Conservation (phyloP, 2,329 filamentous ascomycete genomes). For the Keithomyces neogunnii region DNA sequence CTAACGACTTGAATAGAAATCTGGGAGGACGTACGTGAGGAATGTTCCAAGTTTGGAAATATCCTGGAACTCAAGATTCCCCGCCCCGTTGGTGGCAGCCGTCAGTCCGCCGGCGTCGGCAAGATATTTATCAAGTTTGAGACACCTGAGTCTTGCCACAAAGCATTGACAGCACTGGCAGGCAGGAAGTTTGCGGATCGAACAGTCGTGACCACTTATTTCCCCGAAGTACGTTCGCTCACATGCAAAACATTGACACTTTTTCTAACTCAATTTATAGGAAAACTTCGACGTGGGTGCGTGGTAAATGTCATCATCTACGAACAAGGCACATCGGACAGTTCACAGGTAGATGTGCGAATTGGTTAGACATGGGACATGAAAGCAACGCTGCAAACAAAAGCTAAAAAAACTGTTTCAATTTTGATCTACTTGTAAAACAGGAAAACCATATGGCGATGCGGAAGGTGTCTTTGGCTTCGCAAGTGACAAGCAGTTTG, state of each 20-base stretch:
- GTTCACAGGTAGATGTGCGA: background rate
- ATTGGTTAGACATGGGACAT: slow-evolving; percentile 8
- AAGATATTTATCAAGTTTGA: slow-evolving; percentile 98
- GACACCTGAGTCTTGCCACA: slow-evolving; percentile 65
- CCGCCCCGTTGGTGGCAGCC: slow-evolving; percentile 71
- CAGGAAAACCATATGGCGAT: slow-evolving; percentile 4
- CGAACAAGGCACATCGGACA: background rate
- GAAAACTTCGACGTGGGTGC: slow-evolving; percentile 92
- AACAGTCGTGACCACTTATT: slow-evolving; percentile 94
- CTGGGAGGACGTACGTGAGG: slow-evolving; percentile 84
- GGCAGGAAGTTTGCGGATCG: slow-evolving; percentile 94
- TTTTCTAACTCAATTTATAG: slow-evolving; percentile 35
- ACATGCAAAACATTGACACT: background rate
- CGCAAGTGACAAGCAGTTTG: background rate
- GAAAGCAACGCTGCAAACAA: slow-evolving; percentile 1
- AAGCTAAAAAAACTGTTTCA: background rate
- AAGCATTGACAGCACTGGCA: slow-evolving; percentile 80
- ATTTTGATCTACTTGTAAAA: slow-evolving; percentile 11
- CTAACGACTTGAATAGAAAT: slow-evolving; percentile 59
- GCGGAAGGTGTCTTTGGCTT: background rate
- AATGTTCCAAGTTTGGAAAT: slow-evolving; percentile 84
- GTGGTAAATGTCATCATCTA: slow-evolving; percentile 49
- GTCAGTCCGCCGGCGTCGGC: slow-evolving; percentile 81
- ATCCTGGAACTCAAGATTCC: slow-evolving; percentile 90
- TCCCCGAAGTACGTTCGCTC: slow-evolving; percentile 63